These are phyloP conservation scores for Cordyceps farinosa DNA, from an alignment of 2,329 filamentous ascomycete species.

Conservation along the genomic window DNA sequence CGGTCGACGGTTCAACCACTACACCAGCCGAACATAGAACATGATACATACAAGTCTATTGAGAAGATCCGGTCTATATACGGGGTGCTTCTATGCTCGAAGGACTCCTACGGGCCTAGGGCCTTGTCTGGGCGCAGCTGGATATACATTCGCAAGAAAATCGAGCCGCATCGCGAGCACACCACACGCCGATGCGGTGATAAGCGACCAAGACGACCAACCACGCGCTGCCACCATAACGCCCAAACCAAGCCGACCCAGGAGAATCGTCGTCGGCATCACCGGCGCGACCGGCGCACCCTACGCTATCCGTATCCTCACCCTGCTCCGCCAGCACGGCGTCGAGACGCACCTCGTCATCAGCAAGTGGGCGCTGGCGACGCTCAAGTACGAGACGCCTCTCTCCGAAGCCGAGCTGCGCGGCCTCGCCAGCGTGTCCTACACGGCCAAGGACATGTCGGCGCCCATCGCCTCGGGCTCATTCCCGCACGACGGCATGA, in stretches of 20 bases:
- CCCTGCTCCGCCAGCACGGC: constrained; percentile 37
- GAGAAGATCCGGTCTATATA: too few relatives aligned
- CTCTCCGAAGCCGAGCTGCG: constrained; percentile 34
- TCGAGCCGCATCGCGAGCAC: too few relatives aligned
- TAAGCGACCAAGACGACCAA: too few relatives aligned
- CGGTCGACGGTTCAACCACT: too few relatives aligned
- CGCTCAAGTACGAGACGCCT: constrained; percentile 45
- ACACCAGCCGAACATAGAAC: too few relatives aligned
- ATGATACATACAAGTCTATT: too few relatives aligned
- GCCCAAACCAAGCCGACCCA: background rate
- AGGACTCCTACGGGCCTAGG: too few relatives aligned
- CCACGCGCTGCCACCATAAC: background rate
- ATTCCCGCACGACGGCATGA: constrained; percentile 43
- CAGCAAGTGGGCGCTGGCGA: constrained; percentile 46
- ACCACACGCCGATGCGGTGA: too few relatives aligned
- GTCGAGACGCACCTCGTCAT: constrained; percentile 47
- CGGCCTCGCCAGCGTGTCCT: constrained; percentile 35
- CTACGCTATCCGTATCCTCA: constrained; percentile 40
- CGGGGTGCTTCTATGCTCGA: too few relatives aligned
- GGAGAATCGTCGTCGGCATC: constrained; percentile 43
- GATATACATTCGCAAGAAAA: too few relatives aligned
- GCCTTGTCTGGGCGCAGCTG: too few relatives aligned
- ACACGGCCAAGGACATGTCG: constrained; percentile 41
- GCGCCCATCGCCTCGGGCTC: constrained; percentile 44
- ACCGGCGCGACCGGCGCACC: constrained; percentile 48